Conservation (phyloP, 75 land plant genomes). For the Cunninghamia lanceolata region DNA sequence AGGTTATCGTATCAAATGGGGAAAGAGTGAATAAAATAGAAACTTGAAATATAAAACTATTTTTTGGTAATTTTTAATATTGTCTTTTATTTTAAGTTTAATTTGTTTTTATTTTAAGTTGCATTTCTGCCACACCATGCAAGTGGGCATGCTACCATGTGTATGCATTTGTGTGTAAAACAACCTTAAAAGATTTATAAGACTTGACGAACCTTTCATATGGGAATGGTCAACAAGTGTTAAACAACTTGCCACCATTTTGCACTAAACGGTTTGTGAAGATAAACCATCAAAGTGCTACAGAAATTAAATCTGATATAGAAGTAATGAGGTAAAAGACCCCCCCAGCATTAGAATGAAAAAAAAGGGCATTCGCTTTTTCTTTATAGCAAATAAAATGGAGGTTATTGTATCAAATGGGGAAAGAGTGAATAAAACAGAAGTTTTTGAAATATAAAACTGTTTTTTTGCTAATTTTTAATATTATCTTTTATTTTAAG, state of each 20-base stretch:
- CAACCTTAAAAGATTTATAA: not conserved
- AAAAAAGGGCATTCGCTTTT: too few relatives aligned
- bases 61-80: not conserved
- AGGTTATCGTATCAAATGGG: too few relatives aligned
- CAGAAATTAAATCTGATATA: not conserved
- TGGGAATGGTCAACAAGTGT: not conserved
- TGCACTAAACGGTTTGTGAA: not conserved
- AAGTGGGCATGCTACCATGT: not conserved
- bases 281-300: not conserved
- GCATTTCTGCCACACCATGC: not conserved
- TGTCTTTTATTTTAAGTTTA: not conserved
- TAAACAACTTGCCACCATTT: not conserved
- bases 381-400: too few relatives aligned
- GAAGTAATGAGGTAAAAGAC: not conserved
- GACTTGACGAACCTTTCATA: not conserved
- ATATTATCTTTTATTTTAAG: not conserved
- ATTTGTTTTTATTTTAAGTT: not conserved
- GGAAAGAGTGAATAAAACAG: too few relatives aligned
- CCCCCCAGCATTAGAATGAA: not conserved
- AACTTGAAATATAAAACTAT: not conserved
- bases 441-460: not conserved
- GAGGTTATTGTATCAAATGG: too few relatives aligned
- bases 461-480: not conserved
- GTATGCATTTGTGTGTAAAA: not conserved
- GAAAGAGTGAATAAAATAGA: not conserved